A percentile compares a stretch with the other conserved stretches of the same genome.
Evolutionary conservation across 495 filamentous ascomycete genomes (phyloP).

Genomic region (Xylaria telfairii): DNA sequence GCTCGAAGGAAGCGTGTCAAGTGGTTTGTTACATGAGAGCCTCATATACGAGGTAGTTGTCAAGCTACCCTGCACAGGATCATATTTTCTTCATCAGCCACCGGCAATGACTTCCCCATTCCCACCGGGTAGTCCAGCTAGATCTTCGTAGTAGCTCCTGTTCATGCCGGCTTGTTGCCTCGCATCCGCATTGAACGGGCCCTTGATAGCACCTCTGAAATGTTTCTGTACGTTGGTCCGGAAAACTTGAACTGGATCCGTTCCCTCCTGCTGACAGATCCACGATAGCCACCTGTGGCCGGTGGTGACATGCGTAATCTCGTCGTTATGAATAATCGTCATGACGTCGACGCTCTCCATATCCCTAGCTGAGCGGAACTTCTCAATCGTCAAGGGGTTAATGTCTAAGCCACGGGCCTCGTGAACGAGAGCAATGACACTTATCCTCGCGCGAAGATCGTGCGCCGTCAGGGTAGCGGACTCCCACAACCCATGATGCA

Average conservation of each 20-base stretch:
- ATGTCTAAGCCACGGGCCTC: constrained; percentile 60
- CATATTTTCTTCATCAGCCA: constrained; percentile 27
- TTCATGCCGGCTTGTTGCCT: constrained; percentile 58
- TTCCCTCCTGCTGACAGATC: constrained; percentile 58
- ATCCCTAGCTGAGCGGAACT: constrained; percentile 56
- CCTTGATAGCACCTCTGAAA: constrained; percentile 53
- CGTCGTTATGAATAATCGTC: constrained; percentile 60
- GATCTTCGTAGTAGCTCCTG: constrained; percentile 52
- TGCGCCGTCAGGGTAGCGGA: constrained; percentile 55
- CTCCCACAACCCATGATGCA: constrained; percentile 59
- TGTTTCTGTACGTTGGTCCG: constrained; percentile 55
- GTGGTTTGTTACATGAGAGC: not conserved
- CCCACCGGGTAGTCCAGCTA: constrained; percentile 32
- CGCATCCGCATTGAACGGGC: constrained; percentile 59
- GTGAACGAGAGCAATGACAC: constrained; percentile 60
- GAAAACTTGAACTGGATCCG: constrained; percentile 58
- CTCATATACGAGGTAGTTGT: not conserved
- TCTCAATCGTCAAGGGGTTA: constrained; percentile 61
- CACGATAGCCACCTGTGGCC: constrained; percentile 60
- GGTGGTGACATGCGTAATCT: constrained; percentile 63
- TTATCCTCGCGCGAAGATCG: constrained; percentile 58
- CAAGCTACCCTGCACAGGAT: not conserved
- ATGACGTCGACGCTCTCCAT: constrained; percentile 52
- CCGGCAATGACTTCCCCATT: constrained; percentile 35
- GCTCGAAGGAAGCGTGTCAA: too few species aligned